phyloP scores from a whole-genome alignment of 768 basidiomycete genomes.

The Fomitopsis serialis region DNA sequence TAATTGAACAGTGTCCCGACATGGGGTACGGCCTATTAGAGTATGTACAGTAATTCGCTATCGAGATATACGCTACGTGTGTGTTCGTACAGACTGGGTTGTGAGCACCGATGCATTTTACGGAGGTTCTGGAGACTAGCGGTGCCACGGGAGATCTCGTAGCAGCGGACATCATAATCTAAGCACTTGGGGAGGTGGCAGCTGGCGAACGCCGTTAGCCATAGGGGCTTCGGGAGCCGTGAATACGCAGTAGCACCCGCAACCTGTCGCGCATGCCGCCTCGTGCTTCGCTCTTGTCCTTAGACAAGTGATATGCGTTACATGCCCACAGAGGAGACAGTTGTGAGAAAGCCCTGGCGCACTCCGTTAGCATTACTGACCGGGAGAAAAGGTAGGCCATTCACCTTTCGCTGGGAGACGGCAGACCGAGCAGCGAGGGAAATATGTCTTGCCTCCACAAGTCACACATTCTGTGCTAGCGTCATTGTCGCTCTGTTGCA shows the following conservation, averaged over 20 bases:
- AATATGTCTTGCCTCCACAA: conserved; percentile 46
- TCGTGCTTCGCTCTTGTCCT: conserved; percentile 9
- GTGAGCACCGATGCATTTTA: too few species aligned
- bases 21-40: neutral
- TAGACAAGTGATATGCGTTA: conserved; percentile 22
- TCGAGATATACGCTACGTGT: neutral
- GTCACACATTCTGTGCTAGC: conserved; percentile 31
- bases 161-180: neutral
- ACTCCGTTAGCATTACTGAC: neutral
- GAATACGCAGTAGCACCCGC: conserved; percentile 20
- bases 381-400: conserved; percentile 6
- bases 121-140: neutral
- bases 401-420: conserved; percentile 71
- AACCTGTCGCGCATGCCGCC: conserved; percentile 19
- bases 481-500: conserved; percentile 12
- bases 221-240: neutral
- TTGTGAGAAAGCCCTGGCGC: conserved; percentile 20
- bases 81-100: too few species aligned
- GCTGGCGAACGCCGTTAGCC: neutral
- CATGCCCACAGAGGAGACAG: conserved; percentile 21
- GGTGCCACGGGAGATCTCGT: neutral
- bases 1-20: neutral
- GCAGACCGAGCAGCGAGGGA: conserved; percentile 64
- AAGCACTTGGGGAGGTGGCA: neutral
- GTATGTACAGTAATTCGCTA: neutral